Conservation (phyloP, 2,329 filamentous ascomycete species). For the Tolypocladium guangdongense region DNA sequence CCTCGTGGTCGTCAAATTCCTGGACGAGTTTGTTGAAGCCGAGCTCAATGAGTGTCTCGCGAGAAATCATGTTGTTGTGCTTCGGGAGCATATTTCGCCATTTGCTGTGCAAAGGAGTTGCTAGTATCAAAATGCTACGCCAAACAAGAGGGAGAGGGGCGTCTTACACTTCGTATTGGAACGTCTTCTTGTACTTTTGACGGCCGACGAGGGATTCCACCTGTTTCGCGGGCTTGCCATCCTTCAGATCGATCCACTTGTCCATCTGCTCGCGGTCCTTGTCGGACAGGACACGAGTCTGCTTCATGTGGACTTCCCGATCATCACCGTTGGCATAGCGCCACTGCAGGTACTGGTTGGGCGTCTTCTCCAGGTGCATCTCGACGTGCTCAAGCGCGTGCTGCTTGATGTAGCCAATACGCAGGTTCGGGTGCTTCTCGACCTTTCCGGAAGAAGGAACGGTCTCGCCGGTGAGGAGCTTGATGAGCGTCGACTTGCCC, state of each 20-base stretch:
- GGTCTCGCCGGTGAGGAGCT: slow-evolving; percentile 86
- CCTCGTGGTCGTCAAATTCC: slow-evolving; percentile 97
- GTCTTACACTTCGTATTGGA: slow-evolving; percentile 87
- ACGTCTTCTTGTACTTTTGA: slow-evolving; percentile 98
- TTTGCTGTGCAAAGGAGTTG: slow-evolving; percentile 48
- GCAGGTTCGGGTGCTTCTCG: slow-evolving; percentile 96
- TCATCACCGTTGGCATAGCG: slow-evolving; percentile 96
- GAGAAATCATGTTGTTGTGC: slow-evolving; percentile 83
- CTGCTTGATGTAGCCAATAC: slow-evolving; percentile 99
- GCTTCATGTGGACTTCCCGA: slow-evolving; percentile 94
- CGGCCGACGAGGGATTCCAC: slow-evolving; percentile 88
- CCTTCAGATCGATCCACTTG: slow-evolving; percentile 72
- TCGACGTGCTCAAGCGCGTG: slow-evolving; percentile 98
- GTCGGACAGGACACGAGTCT: slow-evolving; percentile 79
- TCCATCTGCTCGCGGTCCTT: slow-evolving; percentile 87
- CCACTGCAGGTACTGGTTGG: slow-evolving; percentile 98
- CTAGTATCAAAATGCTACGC: slow-evolving; percentile 10
- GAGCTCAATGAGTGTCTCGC: slow-evolving; percentile 75
- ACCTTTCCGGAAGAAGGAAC: slow-evolving; percentile 78
- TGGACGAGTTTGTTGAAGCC: slow-evolving; percentile 92
- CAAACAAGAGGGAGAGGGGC: neutral
- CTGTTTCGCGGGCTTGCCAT: slow-evolving; percentile 66
- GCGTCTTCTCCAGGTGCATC: slow-evolving; percentile 98
- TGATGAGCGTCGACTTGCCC: slow-evolving; percentile 96
- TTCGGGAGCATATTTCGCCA: slow-evolving; percentile 86